Evolutionary conservation across 768 basidiomycete genomes (phyloP), one percentile per base, ranked within the genome.

Genomic region (Leccinum boreale): DNA sequence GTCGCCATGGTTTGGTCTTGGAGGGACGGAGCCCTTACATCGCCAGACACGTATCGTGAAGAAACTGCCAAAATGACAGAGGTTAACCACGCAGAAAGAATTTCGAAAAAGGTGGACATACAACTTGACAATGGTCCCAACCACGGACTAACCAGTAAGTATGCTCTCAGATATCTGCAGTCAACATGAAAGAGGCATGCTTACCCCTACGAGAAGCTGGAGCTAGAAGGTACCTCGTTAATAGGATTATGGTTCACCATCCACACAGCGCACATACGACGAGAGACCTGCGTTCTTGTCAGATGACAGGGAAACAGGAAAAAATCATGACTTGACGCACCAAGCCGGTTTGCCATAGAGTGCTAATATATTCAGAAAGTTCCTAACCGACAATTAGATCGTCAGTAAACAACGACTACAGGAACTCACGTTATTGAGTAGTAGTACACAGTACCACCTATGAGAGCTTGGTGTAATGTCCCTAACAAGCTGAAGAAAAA

Each of bases 31-130:
- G 62, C 53, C 14, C 70, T 58, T 68, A 85, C 85, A 86, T 69
- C 83, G 71, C 83, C 83, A 86, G 12, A 86, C 84, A 14, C 85
- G 81, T 70, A 85, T 73, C 1, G 81, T 75, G 57, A 85, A 86
- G 50, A 78, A 76, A 39, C 84, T 86, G 52, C 17, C 33, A 24
- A 50, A 50, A 26, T 3, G 23, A 33, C 53, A 9, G 51, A 33
- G 35, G 44, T 12, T 21, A 23, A 52, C 48, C 23, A 29, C 19
- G 14, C 7, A 21, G n/a, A 46, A 59, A 5, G 17, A 23, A 24
- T 5, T 4, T 5, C 17, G 47, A 24, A 47, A 36, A 51, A 12
- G 4, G 26, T 33, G 44, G 11, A 72, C 81, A 49, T 56, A 85
- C 84, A 73, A 66, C 73, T 83, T 84, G 36, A 86, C 85, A n/a